Percentiles rank a stretch among this genome's conserved stretches.
These are phyloP conservation scores for Prunus davidiana DNA, from an alignment of 306 rosid genomes.

Conservation along the genomic window DNA sequence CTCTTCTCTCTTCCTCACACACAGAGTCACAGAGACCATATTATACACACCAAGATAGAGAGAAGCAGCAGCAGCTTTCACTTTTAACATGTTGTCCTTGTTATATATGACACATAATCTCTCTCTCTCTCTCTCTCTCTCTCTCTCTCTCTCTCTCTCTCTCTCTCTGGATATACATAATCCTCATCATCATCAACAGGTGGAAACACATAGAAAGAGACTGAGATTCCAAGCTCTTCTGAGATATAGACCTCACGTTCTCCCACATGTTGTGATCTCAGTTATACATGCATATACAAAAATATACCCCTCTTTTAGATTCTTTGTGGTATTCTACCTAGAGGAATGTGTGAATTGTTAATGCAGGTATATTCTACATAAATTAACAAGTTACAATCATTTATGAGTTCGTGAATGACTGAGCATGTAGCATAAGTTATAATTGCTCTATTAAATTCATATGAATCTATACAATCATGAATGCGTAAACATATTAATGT, in stretches of 20 bases:
- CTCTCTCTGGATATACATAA: background rate
- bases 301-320: background rate
- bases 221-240: constrained; percentile 1
- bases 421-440: too few relatives aligned
- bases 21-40: too few relatives aligned
- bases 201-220: background rate
- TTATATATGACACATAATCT: background rate
- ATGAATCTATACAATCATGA: too few relatives aligned
- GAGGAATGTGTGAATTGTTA: too few relatives aligned
- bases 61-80: constrained; percentile 13
- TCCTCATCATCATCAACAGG: background rate
- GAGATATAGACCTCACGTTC: constrained; percentile 1
- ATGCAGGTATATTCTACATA: too few relatives aligned
- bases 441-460: too few relatives aligned
- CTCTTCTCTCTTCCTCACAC: background rate
- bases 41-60: background rate
- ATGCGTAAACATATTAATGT: too few relatives aligned
- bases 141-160: too few relatives aligned
- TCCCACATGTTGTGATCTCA: background rate
- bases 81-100: background rate
- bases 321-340: background rate
- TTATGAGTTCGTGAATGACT: too few relatives aligned
- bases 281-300: background rate
- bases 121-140: too few relatives aligned
- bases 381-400: too few relatives aligned